phyloP scores from a whole-genome alignment of 164 flowering plant genomes.

The Pachysandra terminalis region DNA sequence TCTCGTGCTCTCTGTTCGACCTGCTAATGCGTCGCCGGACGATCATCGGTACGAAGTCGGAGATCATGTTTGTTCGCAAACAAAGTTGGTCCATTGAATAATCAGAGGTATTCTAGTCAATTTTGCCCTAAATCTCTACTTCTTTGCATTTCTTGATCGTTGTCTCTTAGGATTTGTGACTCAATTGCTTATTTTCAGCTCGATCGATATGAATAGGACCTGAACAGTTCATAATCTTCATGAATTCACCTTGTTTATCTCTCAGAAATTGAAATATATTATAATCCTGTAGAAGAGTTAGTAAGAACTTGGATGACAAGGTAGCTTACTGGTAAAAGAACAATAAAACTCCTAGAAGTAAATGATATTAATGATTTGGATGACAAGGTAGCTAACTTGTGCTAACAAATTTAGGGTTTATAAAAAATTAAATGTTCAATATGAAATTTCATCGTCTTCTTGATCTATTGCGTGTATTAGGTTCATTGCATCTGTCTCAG shows the following conservation, averaged over 20 bases:
- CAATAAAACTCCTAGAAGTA: no score
- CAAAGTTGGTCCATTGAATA: slow-evolving; percentile 65
- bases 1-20: slow-evolving; percentile 11
- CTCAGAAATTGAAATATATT: not conserved
- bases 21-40: slow-evolving; percentile 17
- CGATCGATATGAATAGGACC: not conserved
- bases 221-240: not conserved
- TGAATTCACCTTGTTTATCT: not conserved
- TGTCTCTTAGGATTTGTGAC: not conserved
- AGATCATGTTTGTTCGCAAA: slow-evolving; percentile 56
- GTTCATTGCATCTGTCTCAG: not conserved
- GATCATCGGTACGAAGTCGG: slow-evolving; percentile 57
- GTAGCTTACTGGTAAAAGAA: no score
- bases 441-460: not conserved
- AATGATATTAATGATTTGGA: no score
- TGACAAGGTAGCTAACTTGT: not conserved
- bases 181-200: not conserved
- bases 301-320: not conserved
- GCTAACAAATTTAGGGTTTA: not conserved
- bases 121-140: not conserved
- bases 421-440: not conserved
- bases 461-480: not conserved
- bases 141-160: slow-evolving; percentile 1
- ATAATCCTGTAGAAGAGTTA: not conserved
- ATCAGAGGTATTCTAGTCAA: slow-evolving; percentile 54